phyloP scores from a whole-genome alignment of 371 early-diverging fungal genomes.

The Mucor ambiguus region DNA sequence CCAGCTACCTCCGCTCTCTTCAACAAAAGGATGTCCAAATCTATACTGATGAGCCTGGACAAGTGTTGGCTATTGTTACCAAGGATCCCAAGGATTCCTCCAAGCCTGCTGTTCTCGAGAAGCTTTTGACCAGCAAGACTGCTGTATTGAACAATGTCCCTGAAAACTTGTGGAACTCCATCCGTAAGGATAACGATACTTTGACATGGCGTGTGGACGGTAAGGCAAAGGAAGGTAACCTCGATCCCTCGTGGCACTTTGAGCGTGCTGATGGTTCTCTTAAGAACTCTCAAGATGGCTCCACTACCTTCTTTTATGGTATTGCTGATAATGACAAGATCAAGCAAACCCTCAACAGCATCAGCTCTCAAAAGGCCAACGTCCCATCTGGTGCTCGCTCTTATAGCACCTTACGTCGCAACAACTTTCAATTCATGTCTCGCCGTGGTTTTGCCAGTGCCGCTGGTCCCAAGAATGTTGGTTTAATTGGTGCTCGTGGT shows the following conservation, averaged over 20 bases:
- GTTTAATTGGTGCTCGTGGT: constrained; percentile 96
- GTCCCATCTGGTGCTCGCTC: constrained; percentile 24
- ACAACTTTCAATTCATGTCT: constrained; percentile 11
- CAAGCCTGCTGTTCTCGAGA: constrained; percentile 72
- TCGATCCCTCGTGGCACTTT: constrained; percentile 84
- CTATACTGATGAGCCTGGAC: constrained; percentile 86
- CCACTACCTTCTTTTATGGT: constrained; percentile 92
- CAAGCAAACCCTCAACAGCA: constrained; percentile 47
- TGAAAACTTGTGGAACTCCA: constrained; percentile 86
- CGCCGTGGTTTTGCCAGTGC: constrained; percentile 64
- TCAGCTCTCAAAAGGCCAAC: constrained; percentile 19
- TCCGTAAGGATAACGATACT: constrained; percentile 71
- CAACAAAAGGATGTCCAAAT: constrained; percentile 60
- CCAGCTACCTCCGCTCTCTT: constrained; percentile 70
- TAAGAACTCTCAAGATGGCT: constrained; percentile 57
- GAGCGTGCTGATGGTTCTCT: constrained; percentile 91
- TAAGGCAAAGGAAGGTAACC: constrained; percentile 50
- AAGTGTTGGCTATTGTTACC: constrained; percentile 83
- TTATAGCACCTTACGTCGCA: constrained; percentile 41
- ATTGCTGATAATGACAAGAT: constrained; percentile 76
- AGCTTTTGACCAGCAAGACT: constrained; percentile 78
- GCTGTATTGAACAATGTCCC: constrained; percentile 86
- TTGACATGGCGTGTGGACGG: constrained; percentile 54
- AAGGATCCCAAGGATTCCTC: constrained; percentile 50
- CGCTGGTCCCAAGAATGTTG: constrained; percentile 64